Base-by-base conservation (phyloP, 1,139 yeast genomes). In the Candida smagusa region DNA sequence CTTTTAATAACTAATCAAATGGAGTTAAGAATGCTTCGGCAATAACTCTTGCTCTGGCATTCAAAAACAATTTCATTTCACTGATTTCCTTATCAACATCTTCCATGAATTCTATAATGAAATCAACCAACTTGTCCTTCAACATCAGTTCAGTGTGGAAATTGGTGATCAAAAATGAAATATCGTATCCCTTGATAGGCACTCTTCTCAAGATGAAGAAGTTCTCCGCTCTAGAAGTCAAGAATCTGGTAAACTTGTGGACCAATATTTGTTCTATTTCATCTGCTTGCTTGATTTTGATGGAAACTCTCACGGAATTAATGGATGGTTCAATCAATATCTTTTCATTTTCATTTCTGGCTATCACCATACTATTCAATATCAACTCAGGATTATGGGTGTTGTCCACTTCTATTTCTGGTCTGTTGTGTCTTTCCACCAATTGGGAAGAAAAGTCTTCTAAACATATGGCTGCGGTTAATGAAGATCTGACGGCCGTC, bases 11-110 rank as follows among this genome's bases (percentile, higher is more conserved):
- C 42, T 58, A 81, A 60, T 81, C 88, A 52, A 82, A 82, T 22
- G 84, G 84, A 30, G 85, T 81, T 52, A 90, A 72, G 59, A 88
- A 90, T 9, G 95, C 92, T 63, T 94, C 98, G 16, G 98, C 99
- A 37, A 90, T 94, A 45, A 88, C 94, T 70, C 99, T 84, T 12
- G 99, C 98, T 57, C 99, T 79, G 22, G 98, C 97, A 59, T 92
- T 92, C 61, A 94, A 77, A 61, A 92, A 94, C 59, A 92, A 74
- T 65, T 94, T 94, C 96, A 92, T 94, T 61, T 92, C 99, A 62
- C 96, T 87, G 56, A 92, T 94, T 63, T 92, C 99, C 68, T 90
- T 92, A 63, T 92, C 99, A 21, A 92, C 98, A 54, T 90, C 98
- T 63, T 92, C 98, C 98, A 92, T 90, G 61, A 94, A 92, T 66